Conservation (phyloP, 2,329 filamentous ascomycete species). For the Coniochaeta ligniaria region DNA sequence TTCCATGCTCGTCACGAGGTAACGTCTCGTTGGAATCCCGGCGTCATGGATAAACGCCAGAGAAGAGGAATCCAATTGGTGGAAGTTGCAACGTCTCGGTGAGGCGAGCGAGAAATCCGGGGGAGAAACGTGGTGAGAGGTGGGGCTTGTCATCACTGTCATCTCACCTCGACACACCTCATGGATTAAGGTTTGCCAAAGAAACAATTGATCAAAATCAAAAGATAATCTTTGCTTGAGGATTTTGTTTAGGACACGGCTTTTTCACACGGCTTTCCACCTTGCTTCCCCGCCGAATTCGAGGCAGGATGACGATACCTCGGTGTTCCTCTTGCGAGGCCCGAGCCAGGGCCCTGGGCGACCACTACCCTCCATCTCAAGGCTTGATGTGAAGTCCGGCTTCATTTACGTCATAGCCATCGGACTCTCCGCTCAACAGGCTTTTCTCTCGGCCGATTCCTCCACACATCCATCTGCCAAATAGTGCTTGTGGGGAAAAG, state of each 20-base stretch:
- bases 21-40: background rate
- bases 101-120: background rate
- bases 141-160: background rate
- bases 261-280: no score
- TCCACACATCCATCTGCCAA: background rate
- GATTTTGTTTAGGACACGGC: no score
- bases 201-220: background rate
- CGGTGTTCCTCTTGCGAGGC: no score
- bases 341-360: no score
- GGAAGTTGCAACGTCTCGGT: background rate
- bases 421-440: background rate
- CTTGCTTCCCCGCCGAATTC: no score
- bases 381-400: background rate
- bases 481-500: background rate
- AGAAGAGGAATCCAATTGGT: background rate
- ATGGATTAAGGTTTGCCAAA: background rate
- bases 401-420: background rate
- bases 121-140: background rate
- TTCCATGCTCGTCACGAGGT: background rate
- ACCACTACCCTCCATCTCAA: no score
- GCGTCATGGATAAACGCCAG: background rate
- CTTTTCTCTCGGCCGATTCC: background rate
- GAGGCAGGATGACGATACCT: no score
- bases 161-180: background rate
- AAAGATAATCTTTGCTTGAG: no score